Conservation (phyloP, 225 moss, liverwort and hornwort genomes). For the Anthoceros angustus region DNA sequence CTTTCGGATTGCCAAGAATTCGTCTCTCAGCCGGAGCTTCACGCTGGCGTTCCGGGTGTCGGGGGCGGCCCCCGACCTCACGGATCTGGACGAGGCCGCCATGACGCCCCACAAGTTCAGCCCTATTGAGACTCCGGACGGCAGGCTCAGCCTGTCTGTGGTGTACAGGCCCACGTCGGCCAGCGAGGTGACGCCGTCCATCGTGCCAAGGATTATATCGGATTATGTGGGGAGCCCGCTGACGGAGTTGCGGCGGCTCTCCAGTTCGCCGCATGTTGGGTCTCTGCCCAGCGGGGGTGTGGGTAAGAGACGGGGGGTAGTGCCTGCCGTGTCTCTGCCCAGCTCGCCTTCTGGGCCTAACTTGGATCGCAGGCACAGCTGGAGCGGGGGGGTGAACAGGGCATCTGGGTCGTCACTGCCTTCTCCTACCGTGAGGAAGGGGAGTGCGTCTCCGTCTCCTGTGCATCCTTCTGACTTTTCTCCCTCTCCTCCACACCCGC, state of each 20-base stretch:
- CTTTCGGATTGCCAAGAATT: constrained; percentile 72
- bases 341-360: constrained; percentile 50
- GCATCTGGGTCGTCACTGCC: constrained; percentile 31
- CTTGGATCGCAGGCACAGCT: constrained; percentile 82
- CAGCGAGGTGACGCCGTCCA: constrained; percentile 78
- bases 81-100: constrained; percentile 56
- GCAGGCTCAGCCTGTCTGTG: constrained; percentile 54
- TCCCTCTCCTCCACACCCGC: constrained; percentile 49
- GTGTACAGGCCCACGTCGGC: constrained; percentile 82
- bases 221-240: constrained; percentile 96
- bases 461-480: constrained; percentile 46
- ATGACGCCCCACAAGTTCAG: constrained; percentile 68
- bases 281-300: constrained; percentile 54
- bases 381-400: constrained; percentile 73
- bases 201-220: constrained; percentile 56
- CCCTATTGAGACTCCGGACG: constrained; percentile 90
- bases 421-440: constrained; percentile 42
- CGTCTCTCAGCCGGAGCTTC: constrained; percentile 85
- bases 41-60: constrained; percentile 64
- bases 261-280: constrained; percentile 35
- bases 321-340: constrained; percentile 57
- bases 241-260: constrained; percentile 61
- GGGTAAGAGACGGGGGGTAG: constrained; percentile 52
- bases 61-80: constrained; percentile 32
- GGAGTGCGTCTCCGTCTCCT: constrained; percentile 60